Evolutionary conservation across 2,329 filamentous ascomycete species (phyloP), one percentile per base, ranked within the genome.

Genomic region (Immersiporthe knoxdaviesiana): DNA sequence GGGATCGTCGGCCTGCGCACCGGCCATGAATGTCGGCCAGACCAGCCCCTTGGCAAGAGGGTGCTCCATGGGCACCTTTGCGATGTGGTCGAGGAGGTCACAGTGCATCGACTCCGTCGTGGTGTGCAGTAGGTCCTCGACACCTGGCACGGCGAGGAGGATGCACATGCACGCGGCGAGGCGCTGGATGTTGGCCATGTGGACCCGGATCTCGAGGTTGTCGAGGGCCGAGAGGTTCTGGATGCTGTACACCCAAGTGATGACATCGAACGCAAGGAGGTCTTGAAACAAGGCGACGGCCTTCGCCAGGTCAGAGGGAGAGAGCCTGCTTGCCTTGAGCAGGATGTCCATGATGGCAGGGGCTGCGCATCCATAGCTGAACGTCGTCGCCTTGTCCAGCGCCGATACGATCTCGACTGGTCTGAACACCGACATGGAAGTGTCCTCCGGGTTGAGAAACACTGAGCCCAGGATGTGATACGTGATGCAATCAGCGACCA

Each of bases 21-120:
- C 86, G 7, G 83, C 84, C 7, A 88, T 80, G 66, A 89, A 88
- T 0, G 85, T 82, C 0, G 86, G 84, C 85, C 85, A 88, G 0
- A 83, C 82, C 4, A 85, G 86, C 0, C 84, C 85, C 72, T 88
- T 88, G 77, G 87, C 83, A 27, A 87, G 81, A 1, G 81, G 79
- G 60, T 88, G 84, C 2, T 83, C 78, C 11, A 83, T 79, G 0
- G 82, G 81, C 2, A 89, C 82, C 52, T 77, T 78, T 0, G 81
- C 80, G 3, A 88, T 77, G 35, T 86, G 82, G 2, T 80, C 68
- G 8, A 86, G 79, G 1, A 87, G 78, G 32, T 86, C 83, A 2
- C 78, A 71, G 18, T 82, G 81, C 2, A 88, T 76, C 1, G 73
- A 68, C 3, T 78, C 76, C 4, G 72, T n/a, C 12, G 44, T 50